A percentile compares a stretch with the other conserved stretches of the same genome.
These are phyloP conservation scores for Tremella fuciformis DNA, from an alignment of 768 basidiomycete genomes.

Conservation along the genomic window DNA sequence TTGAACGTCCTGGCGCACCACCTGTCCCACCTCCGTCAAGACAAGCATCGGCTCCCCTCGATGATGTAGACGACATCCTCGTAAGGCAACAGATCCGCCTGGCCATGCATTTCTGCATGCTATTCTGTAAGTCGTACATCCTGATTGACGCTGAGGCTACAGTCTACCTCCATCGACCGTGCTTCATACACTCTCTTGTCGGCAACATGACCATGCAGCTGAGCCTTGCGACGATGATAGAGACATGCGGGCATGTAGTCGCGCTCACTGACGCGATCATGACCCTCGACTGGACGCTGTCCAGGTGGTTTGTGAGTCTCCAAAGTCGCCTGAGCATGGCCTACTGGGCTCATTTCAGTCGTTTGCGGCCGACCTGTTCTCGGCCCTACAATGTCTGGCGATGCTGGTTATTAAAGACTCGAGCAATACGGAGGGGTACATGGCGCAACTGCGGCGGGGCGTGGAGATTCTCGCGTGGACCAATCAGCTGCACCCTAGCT, in stretches of 20 bases:
- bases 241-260: slow-evolving; percentile 6
- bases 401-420: slow-evolving; percentile 6
- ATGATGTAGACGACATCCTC: no score
- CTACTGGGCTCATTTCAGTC: not conserved
- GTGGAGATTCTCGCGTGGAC: slow-evolving; percentile 11
- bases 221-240: slow-evolving; percentile 4
- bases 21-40: no score
- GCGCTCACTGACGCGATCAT: slow-evolving; percentile 11
- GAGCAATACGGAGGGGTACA: not conserved
- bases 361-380: slow-evolving; percentile 12
- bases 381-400: slow-evolving; percentile 10
- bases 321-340: no score
- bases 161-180: slow-evolving; percentile 17
- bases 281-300: slow-evolving; percentile 3
- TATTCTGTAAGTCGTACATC: slow-evolving; percentile 7
- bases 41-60: no score
- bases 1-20: no score
- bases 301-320: slow-evolving; percentile 13
- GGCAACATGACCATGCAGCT: not conserved
- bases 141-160: not conserved
- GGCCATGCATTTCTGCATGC: slow-evolving; percentile 15
- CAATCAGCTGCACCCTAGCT: slow-evolving; percentile 5
- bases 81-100: slow-evolving; percentile 6
- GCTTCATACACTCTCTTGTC: slow-evolving; percentile 10
- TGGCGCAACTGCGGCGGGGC: not conserved